Evolutionary conservation across 805 yeast genomes (phyloP).

Genomic region (Jamesozyma gamospora): DNA sequence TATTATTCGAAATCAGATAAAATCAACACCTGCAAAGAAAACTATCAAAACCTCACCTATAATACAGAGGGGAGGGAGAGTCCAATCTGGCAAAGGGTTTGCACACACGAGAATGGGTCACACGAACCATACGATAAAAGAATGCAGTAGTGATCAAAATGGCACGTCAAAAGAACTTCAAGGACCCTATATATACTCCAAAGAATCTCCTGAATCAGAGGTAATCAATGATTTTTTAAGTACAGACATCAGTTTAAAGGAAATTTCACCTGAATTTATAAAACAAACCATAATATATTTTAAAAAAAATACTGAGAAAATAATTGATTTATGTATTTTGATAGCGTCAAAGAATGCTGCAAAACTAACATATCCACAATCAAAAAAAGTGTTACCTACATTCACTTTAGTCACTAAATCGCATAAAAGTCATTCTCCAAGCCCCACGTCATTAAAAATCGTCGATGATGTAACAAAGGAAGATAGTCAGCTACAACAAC

Average conservation of each 20-base stretch:
- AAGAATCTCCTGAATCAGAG: constrained; percentile 16
- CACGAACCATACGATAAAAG: background rate
- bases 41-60: background rate
- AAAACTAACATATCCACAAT: background rate
- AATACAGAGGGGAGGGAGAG: constrained; percentile 12
- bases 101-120: constrained; percentile 8
- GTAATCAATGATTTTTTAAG: constrained; percentile 30
- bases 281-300: constrained; percentile 33
- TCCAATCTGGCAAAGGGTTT: constrained; percentile 26
- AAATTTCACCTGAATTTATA: constrained; percentile 34
- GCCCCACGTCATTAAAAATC: background rate
- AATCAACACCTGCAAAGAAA: background rate
- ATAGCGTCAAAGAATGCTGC: background rate
- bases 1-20: constrained; percentile 17
- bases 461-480: background rate
- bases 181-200: constrained; percentile 4
- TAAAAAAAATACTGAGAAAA: constrained; percentile 32
- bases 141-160: background rate
- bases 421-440: too few species aligned
- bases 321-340: constrained; percentile 1
- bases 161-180: background rate
- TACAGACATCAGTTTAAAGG: constrained; percentile 29
- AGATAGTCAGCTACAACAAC: constrained; percentile 1
- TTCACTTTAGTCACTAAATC: too few species aligned
- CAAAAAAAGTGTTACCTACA: too few species aligned